phyloP scores from a whole-genome alignment of 2,329 filamentous ascomycete genomes.

The Fusarium irregulare region DNA sequence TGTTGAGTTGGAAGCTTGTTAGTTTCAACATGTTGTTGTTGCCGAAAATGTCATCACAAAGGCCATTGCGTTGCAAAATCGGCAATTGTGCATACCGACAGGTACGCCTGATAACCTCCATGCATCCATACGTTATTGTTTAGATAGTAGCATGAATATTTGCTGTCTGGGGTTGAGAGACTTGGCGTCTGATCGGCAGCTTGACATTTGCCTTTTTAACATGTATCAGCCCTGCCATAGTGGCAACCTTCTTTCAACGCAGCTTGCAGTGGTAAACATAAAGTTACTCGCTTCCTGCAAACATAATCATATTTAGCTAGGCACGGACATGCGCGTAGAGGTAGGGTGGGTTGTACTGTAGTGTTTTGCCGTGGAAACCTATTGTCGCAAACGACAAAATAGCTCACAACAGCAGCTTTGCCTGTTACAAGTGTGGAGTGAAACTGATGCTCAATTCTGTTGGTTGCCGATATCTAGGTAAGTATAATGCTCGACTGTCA shows the following conservation, averaged over 20 bases:
- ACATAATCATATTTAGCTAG: neutral
- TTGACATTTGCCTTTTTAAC: neutral
- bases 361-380: slow-evolving; percentile 1
- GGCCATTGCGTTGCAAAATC: slow-evolving; percentile 9
- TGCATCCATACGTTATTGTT: neutral
- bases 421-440: slow-evolving; percentile 38
- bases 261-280: neutral
- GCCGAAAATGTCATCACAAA: slow-evolving; percentile 8
- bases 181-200: slow-evolving; percentile 1
- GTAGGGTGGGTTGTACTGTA: neutral
- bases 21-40: slow-evolving; percentile 13
- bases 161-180: neutral
- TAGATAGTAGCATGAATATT: neutral
- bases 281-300: slow-evolving; percentile 7
- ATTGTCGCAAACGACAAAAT: slow-evolving; percentile 23
- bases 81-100: neutral
- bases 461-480: slow-evolving; percentile 35
- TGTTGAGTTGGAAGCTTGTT: neutral
- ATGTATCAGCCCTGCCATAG: slow-evolving; percentile 31
- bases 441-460: slow-evolving; percentile 34
- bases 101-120: slow-evolving; percentile 7
- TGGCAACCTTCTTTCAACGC: slow-evolving; percentile 24
- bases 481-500: slow-evolving; percentile 21
- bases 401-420: slow-evolving; percentile 36
- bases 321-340: slow-evolving; percentile 10